Conservation (phyloP, 768 basidiomycete species). For the Naganishia antarctica region DNA sequence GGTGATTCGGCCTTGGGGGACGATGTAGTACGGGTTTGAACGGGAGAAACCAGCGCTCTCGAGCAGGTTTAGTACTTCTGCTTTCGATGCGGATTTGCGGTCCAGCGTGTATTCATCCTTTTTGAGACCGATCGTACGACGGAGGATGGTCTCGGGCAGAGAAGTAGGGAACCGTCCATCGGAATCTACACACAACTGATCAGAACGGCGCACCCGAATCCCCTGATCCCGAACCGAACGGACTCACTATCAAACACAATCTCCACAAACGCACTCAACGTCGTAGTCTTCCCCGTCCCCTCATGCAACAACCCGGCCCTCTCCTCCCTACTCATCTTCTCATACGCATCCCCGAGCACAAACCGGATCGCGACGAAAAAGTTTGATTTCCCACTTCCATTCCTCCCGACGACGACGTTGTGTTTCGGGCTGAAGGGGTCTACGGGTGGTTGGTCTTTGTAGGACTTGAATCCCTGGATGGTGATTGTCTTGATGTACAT, state of each 20-base stretch:
- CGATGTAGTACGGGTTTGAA: constrained; percentile 98
- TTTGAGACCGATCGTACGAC: constrained; percentile 92
- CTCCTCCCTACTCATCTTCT: constrained; percentile 89
- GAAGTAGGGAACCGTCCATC: constrained; percentile 92
- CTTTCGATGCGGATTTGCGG: constrained; percentile 89
- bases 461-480: constrained; percentile 78
- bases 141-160: constrained; percentile 75
- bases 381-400: constrained; percentile 97
- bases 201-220: too few species aligned
- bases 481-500: constrained; percentile 49
- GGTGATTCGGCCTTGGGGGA: constrained; percentile 95
- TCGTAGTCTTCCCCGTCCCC: constrained; percentile 78
- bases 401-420: constrained; percentile 94
- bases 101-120: constrained; percentile 98
- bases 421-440: constrained; percentile 88
- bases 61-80: constrained; percentile 93
- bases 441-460: constrained; percentile 56
- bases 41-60: constrained; percentile 97
- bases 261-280: constrained; percentile 91
- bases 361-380: constrained; percentile 99
- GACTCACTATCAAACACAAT: constrained; percentile 78
- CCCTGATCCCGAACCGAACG: too few species aligned
- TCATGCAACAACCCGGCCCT: constrained; percentile 89
- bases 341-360: constrained; percentile 94
- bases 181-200: constrained; percentile 52